phyloP scores from a whole-genome alignment of 495 filamentous ascomycete species.

The Umbilicaria muhlenbergii region DNA sequence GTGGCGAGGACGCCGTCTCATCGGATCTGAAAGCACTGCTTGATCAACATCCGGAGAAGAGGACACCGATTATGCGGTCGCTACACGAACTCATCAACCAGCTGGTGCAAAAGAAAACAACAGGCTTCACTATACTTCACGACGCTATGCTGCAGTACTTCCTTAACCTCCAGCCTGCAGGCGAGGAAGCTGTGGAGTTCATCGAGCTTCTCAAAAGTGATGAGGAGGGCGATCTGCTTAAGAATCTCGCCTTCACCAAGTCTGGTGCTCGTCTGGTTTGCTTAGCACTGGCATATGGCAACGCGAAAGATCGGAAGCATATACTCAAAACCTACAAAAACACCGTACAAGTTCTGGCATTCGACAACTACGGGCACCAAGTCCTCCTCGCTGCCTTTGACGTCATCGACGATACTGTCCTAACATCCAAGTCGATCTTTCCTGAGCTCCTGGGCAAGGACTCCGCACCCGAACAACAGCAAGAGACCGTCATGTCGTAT shows the following conservation, averaged over 20 bases:
- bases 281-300: constrained; percentile 64
- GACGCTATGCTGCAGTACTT: constrained; percentile 97
- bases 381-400: constrained; percentile 75
- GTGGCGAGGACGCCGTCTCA: constrained; percentile 27
- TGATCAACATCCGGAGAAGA: constrained; percentile 64
- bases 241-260: constrained; percentile 90
- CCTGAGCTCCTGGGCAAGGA: constrained; percentile 62
- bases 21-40: constrained; percentile 59
- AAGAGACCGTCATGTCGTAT: constrained; percentile 39
- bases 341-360: constrained; percentile 63
- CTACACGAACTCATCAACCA: constrained; percentile 74
- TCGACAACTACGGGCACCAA: constrained; percentile 62
- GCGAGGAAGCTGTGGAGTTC: constrained; percentile 69
- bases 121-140: constrained; percentile 90
- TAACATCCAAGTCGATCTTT: constrained; percentile 73
- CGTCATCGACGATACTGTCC: constrained; percentile 81
- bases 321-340: constrained; percentile 79
- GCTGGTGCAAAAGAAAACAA: constrained; percentile 86
- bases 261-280: constrained; percentile 72
- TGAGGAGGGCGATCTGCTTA: constrained; percentile 71
- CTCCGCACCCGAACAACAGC: constrained; percentile 22
- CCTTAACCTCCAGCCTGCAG: constrained; percentile 57
- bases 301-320: constrained; percentile 82
- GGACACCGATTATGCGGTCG: constrained; percentile 67
- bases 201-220: constrained; percentile 82